Base-by-base conservation (phyloP, 1,284 basidiomycete species). In the Papiliotrema fonsecae region DNA sequence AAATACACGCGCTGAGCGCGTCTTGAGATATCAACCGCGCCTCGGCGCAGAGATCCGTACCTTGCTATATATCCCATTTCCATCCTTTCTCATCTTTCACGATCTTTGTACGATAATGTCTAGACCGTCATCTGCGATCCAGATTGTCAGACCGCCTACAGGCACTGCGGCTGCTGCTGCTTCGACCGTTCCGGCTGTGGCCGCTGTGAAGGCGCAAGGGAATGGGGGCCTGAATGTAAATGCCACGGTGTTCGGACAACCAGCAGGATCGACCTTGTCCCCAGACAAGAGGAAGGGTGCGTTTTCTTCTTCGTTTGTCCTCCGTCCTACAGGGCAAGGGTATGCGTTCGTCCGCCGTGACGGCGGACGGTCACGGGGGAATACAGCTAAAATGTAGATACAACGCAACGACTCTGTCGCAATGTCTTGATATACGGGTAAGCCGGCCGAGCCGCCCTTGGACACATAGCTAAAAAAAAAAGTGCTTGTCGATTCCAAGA, bases 361-460 rank as follows among this genome's bases (percentile, higher is more conserved):
- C 49, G 34, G 35, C 39, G 25, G 37, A 39, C 19, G 37, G 9
- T 32, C 30, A 51, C 30, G 30, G n/a, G 10, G 30, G 27, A 9
- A 24, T 25, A 18, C 18, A 34, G 25, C 27, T 26, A 19, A n/a
- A n/a, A n/a, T n/a, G 35, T 45, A 63, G 69, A 70, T 52, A 61
- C 60, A 38, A 66, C 67, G 13, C 84, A 86, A 67, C 80, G 85
- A 42, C 84, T 89, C 65, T 92, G 88, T 75, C 82, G 85, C 67
- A 91, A 91, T 77, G 83, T 89, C 48, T 76, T 87, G 69, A 90
- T 92, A 58, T 86, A 90, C 66, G 88, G 88, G 88, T 88, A 67
- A 56, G 79, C 25, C 25, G 9, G 42, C 10, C 14, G 27, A 42
- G 25, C 4, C n/a, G 6, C 26, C 25, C 42, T n/a, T 16, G 9